Evolutionary conservation across 106 monocot genomes (phyloP), one percentile per base, ranked within the genome.

Genomic region (Acanthochlamys bracteata): DNA sequence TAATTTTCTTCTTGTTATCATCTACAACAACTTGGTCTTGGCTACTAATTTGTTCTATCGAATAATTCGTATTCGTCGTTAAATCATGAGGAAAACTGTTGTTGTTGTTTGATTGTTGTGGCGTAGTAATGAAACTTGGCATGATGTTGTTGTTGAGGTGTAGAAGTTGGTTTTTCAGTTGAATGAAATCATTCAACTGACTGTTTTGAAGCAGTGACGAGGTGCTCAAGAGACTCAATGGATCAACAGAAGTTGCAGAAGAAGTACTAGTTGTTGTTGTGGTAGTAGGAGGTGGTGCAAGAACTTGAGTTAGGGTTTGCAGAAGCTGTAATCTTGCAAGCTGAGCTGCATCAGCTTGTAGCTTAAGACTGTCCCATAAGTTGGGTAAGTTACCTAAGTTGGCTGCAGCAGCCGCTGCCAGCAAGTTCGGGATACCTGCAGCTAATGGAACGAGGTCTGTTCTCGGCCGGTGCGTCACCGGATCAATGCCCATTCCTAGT

Each of bases 401-500:
- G n/a, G 61, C 60, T 17, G 74, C 39, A 19, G 61, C 52, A 22
- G 74, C 39, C 0, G 61, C 52, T 4, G 67, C 67, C 1, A 74
- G 53, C 11, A 74, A 51, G 12, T 23, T 43, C 0, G 53, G 67
- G 51, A 74, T 47, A 41, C 55, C 47, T 4, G 74, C 57, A 4
- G 74, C 39, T 4, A 74, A 54, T 8, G 54, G 27, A 41, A 52
- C 42, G 15, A 74, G 67, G 39, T 74, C 67, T 0, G 60, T 55
- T 25, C 67, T 26, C 20, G 22, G 67, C 4, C 61, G 66, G 53
- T 78, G 78, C 0, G 78, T 78, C 19, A 78, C 69, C 10, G 73
- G 78, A 39, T 78, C 78, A 21, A 78, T 73, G 2, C 78, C 78
- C 78, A 68, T 63, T 23, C 54, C 56, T 8, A 73, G 20, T 7